Evolutionary conservation across 345 rosid species (phyloP).

Genomic region (Camelina neglecta): DNA sequence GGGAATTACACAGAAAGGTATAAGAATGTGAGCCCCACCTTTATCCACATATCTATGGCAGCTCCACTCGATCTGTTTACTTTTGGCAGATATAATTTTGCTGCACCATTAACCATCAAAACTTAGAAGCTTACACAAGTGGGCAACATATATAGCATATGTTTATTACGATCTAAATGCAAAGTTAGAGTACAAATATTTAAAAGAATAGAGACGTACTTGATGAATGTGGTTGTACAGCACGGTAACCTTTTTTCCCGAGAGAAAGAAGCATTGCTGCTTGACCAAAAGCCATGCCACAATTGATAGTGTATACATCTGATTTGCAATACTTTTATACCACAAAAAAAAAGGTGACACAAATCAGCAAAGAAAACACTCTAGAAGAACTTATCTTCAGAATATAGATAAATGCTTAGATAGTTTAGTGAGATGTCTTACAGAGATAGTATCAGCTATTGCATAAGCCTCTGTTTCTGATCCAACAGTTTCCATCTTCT

Average conservation of each 20-base stretch:
- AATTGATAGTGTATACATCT: slow-evolving; percentile 73
- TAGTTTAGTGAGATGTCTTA: slow-evolving; percentile 47
- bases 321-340: slow-evolving; percentile 66
- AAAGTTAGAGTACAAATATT: background rate
- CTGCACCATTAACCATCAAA: slow-evolving; percentile 53
- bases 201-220: slow-evolving; percentile 54
- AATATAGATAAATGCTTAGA: background rate
- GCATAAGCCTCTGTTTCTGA: slow-evolving; percentile 94
- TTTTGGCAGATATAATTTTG: slow-evolving; percentile 76
- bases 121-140: slow-evolving; percentile 21
- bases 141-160: background rate
- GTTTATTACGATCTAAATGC: background rate
- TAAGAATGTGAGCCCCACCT: slow-evolving; percentile 49
- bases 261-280: slow-evolving; percentile 91
- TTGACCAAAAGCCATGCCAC: slow-evolving; percentile 92
- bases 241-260: slow-evolving; percentile 83
- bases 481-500: slow-evolving; percentile 85
- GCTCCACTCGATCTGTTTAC: slow-evolving; percentile 79
- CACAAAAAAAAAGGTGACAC: slow-evolving; percentile 22
- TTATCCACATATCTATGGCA: slow-evolving; percentile 85
- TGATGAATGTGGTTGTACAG: slow-evolving; percentile 70
- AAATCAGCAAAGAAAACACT: slow-evolving; percentile 19
- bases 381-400: background rate
- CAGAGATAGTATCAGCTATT: slow-evolving; percentile 80
- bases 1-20: background rate